These are phyloP conservation scores for Leishmania lainsoni DNA, from an alignment of 208 protist species.

Conservation along the genomic window DNA sequence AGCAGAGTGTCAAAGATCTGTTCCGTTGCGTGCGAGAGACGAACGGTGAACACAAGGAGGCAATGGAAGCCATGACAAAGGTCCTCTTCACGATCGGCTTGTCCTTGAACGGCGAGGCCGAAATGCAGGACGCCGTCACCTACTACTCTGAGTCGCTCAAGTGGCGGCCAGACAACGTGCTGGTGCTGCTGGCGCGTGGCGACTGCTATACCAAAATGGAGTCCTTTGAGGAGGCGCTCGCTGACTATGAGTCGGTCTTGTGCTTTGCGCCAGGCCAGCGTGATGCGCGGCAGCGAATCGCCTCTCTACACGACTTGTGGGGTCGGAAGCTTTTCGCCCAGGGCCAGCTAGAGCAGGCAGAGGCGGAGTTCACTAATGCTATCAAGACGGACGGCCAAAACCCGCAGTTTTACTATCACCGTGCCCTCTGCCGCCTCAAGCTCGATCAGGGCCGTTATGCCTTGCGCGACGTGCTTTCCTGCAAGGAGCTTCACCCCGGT, in stretches of 20 bases:
- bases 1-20: conserved; percentile 79
- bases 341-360: conserved; percentile 59
- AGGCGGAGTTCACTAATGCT: conserved; percentile 85
- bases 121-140: conserved; percentile 64
- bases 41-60: conserved; percentile 78
- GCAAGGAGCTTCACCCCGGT: conserved; percentile 66
- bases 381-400: conserved; percentile 71
- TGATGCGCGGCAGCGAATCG: conserved; percentile 61
- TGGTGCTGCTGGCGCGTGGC: conserved; percentile 79
- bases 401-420: conserved; percentile 86
- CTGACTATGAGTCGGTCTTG: conserved; percentile 70
- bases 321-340: conserved; percentile 64
- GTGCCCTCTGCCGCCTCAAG: conserved; percentile 77
- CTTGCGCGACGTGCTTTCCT: conserved; percentile 87
- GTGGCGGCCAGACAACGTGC: conserved; percentile 82
- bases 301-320: conserved; percentile 84
- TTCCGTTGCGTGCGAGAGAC: conserved; percentile 84
- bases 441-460: conserved; percentile 79
- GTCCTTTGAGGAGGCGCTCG: conserved; percentile 72
- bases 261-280: conserved; percentile 59
- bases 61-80: conserved; percentile 82
- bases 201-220: conserved; percentile 89
- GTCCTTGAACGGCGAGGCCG: conserved; percentile 47
- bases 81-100: conserved; percentile 79
- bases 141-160: conserved; percentile 92